Conservation (phyloP, 306 rosid species). For the Oemleria cerasiformis region DNA sequence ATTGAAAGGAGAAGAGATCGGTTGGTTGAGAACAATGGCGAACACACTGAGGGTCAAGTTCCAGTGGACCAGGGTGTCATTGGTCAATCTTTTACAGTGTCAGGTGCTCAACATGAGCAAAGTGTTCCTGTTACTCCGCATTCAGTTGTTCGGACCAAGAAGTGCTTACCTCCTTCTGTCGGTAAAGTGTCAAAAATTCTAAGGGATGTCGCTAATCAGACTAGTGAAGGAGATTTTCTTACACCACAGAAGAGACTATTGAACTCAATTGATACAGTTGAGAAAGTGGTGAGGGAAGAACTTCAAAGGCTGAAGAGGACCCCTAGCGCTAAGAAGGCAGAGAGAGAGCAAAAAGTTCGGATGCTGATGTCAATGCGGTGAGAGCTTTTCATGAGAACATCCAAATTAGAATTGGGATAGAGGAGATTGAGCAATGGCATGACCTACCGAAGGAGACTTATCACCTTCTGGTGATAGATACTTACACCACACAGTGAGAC, state of each 20-base stretch:
- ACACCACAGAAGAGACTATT: slow-evolving; percentile 83
- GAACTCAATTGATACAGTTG: slow-evolving; percentile 61
- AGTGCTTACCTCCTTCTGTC: slow-evolving; percentile 17
- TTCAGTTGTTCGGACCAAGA: slow-evolving; percentile 18
- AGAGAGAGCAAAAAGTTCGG: slow-evolving; percentile 56
- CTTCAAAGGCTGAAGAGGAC: slow-evolving; percentile 60
- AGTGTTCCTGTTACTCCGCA: slow-evolving; percentile 20
- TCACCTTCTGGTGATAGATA: slow-evolving; percentile 16
- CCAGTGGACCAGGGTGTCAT: slow-evolving; percentile 20
- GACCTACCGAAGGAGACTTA: not conserved
- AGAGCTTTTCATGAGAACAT: slow-evolving; percentile 12
- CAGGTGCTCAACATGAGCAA: not conserved
- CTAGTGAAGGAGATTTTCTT: slow-evolving; percentile 34
- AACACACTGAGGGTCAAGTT: slow-evolving; percentile 28
- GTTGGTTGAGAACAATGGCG: slow-evolving; percentile 42
- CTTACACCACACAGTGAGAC: not conserved
- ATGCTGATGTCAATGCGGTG: slow-evolving; percentile 91
- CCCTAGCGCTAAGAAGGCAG: slow-evolving; percentile 67
- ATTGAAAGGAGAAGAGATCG: slow-evolving; percentile 70
- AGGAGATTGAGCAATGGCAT: not conserved
- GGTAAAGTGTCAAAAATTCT: slow-evolving; percentile 46
- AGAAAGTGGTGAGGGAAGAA: slow-evolving; percentile 66
- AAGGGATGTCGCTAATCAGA: slow-evolving; percentile 36
- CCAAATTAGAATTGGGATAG: not conserved
- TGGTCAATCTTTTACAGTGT: not conserved